Base-by-base conservation (phyloP, 441 rosid genomes). In the Gossypium lobatum region DNA sequence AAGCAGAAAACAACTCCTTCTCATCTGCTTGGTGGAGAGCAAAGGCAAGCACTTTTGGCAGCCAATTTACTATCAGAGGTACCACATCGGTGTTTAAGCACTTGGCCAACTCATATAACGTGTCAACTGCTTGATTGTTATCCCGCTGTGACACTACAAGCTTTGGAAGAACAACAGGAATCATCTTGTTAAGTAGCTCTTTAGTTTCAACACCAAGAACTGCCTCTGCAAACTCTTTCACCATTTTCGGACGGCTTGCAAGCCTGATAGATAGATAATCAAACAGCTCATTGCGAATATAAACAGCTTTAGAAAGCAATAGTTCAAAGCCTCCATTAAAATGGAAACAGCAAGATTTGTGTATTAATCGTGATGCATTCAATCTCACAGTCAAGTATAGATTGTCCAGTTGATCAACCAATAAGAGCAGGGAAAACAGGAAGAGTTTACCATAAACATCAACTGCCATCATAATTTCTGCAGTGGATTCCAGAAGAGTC, bases 1-100 rank as follows among this genome's bases (percentile, higher is more conserved):
- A 83, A 63, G 93, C 92, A 79, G 90, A 87, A 76, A 82, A 85
- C 79, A 96, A 84, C 63, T 82, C 88, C 73, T 74, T 85, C 75
- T 86, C 90, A 77, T 92, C 90, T 77, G 85, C 73, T 80, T 76
- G 90, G 83, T 89, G 90, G 66, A 93, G 97, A 75, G 97, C 96
- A 88, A 86, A 92, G 48, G 98, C 94, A 79, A 93, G 99, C 45
- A 96, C 98, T 83, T 91, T 92, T 5, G 99, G 99, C 28, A 93
- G 83, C 97, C 93, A 96, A 82, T 89, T 83, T 75, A 96, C 96
- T 58, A 91, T 82, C 74, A 96, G 84, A 57, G 93, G 91, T 76
- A 87, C 89, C 88, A 88, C 79, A 53, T 89, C 95, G 76, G 84
- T 87, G 78, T 91, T 83, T 73, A 91, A 80, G 78, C 87, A 88